These are phyloP conservation scores for Lophium mytilinum DNA, from an alignment of 495 filamentous ascomycete genomes.

Conservation along the genomic window DNA sequence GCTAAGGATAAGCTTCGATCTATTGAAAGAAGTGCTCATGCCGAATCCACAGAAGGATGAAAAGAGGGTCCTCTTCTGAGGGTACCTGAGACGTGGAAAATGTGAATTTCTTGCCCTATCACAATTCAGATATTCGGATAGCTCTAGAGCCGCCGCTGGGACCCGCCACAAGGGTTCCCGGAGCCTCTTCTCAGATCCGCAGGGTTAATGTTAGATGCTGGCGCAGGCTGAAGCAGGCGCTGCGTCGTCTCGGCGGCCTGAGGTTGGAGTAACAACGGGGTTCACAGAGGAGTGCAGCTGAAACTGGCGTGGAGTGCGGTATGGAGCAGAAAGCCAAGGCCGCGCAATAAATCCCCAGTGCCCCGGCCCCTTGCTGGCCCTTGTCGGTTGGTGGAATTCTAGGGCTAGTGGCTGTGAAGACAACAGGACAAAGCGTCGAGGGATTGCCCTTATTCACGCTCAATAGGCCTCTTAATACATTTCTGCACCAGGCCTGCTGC, in stretches of 20 bases:
- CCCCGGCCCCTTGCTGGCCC: not conserved
- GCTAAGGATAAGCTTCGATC: too few relatives aligned
- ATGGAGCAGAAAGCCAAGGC: not conserved
- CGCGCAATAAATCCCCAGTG: not conserved
- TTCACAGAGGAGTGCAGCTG: not conserved
- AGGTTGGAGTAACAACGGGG: not conserved
- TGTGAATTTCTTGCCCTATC: too few relatives aligned
- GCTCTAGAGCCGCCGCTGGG: too few relatives aligned
- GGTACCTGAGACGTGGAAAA: too few relatives aligned
- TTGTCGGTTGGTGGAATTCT: not conserved
- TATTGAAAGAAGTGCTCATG: too few relatives aligned
- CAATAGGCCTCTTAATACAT: not conserved
- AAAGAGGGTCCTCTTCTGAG: too few relatives aligned
- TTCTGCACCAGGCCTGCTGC: not conserved
- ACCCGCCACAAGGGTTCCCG: not conserved
- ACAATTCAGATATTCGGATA: too few relatives aligned
- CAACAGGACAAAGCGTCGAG: constrained; percentile 3
- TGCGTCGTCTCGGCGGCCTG: not conserved
- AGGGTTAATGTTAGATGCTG: not conserved
- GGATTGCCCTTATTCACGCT: not conserved
- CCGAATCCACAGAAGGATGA: too few relatives aligned
- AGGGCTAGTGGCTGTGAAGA: not conserved
- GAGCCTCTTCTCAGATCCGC: not conserved
- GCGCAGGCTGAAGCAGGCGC: not conserved
- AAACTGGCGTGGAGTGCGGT: not conserved